phyloP scores from a whole-genome alignment of 73 alveolate genomes.

The Blepharisma japonicum region DNA sequence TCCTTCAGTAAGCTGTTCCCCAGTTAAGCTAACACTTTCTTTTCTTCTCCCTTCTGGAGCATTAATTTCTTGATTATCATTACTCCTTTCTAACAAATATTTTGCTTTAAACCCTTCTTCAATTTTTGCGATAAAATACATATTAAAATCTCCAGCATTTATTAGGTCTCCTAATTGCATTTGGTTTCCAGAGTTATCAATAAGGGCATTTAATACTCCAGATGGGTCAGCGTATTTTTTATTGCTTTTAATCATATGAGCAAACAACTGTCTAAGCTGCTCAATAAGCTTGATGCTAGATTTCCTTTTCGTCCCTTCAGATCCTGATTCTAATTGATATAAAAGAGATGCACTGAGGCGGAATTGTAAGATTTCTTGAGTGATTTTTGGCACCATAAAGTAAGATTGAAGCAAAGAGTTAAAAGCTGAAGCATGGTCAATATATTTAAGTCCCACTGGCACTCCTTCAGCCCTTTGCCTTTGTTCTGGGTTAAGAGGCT shows the following conservation, averaged over 20 bases:
- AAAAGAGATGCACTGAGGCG: neutral
- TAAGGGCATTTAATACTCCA: slow-evolving; percentile 53
- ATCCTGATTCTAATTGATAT: neutral
- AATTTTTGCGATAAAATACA: slow-evolving; percentile 62
- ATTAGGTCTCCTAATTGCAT: slow-evolving; percentile 77
- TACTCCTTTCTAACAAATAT: neutral
- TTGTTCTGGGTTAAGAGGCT: slow-evolving; percentile 62
- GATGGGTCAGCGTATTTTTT: slow-evolving; percentile 74
- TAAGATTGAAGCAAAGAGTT: slow-evolving; percentile 71
- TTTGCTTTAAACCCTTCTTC: slow-evolving; percentile 60
- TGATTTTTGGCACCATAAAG: slow-evolving; percentile 68
- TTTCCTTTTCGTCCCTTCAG: neutral
- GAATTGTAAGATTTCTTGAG: slow-evolving; percentile 50
- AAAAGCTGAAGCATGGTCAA: slow-evolving; percentile 80
- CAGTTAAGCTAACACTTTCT: neutral
- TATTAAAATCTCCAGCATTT: slow-evolving; percentile 81
- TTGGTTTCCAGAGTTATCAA: slow-evolving; percentile 71
- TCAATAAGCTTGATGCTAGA: slow-evolving; percentile 50
- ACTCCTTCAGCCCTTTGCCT: slow-evolving; percentile 48
- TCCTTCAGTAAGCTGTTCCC: neutral
- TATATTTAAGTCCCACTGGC: slow-evolving; percentile 73
- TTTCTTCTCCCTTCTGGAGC: neutral
- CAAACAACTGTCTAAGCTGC: slow-evolving; percentile 44
- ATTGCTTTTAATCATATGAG: slow-evolving; percentile 58
- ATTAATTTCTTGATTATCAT: neutral